Conservation (phyloP, 176 grass and related monocot genomes). For the Lolium perenne region DNA sequence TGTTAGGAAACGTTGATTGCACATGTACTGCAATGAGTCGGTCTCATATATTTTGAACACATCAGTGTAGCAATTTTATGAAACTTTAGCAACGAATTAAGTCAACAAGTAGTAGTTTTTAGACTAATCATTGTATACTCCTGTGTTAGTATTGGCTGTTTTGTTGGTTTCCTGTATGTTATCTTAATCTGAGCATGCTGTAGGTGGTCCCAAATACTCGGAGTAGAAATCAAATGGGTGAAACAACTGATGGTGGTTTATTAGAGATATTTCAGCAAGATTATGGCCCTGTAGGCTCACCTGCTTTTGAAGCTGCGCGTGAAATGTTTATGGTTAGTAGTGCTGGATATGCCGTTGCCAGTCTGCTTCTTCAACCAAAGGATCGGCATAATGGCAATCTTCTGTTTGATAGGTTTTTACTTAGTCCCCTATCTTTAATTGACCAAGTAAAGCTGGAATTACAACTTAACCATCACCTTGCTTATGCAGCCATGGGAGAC, state of each 20-base stretch:
- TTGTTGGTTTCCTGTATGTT: slow-evolving; percentile 43
- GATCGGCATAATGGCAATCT: slow-evolving; percentile 99
- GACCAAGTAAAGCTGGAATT: slow-evolving; percentile 30
- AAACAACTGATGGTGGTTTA: slow-evolving; percentile 98
- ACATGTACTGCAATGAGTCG: background rate
- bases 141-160: slow-evolving; percentile 15
- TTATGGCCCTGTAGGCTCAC: slow-evolving; percentile 92
- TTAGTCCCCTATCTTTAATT: slow-evolving; percentile 36
- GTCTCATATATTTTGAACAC: background rate
- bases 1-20: background rate
- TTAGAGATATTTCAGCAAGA: slow-evolving; percentile 99
- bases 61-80: background rate
- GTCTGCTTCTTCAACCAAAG: slow-evolving; percentile 96
- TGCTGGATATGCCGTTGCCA: slow-evolving; percentile 99
- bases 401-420: slow-evolving; percentile 90
- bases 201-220: slow-evolving; percentile 96
- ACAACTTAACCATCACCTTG: slow-evolving; percentile 45
- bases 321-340: slow-evolving; percentile 99
- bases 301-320: slow-evolving; percentile 88
- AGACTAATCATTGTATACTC: background rate
- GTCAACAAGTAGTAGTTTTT: slow-evolving; percentile 8
- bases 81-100: slow-evolving; percentile 2
- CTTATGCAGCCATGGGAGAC: slow-evolving; percentile 86
- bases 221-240: slow-evolving; percentile 99
- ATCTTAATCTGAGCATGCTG: slow-evolving; percentile 40